A percentile compares a stretch with the other conserved stretches of the same genome.
phyloP scores from a whole-genome alignment of 768 basidiomycete species.

The Porphyrellus cyaneotinctus region DNA sequence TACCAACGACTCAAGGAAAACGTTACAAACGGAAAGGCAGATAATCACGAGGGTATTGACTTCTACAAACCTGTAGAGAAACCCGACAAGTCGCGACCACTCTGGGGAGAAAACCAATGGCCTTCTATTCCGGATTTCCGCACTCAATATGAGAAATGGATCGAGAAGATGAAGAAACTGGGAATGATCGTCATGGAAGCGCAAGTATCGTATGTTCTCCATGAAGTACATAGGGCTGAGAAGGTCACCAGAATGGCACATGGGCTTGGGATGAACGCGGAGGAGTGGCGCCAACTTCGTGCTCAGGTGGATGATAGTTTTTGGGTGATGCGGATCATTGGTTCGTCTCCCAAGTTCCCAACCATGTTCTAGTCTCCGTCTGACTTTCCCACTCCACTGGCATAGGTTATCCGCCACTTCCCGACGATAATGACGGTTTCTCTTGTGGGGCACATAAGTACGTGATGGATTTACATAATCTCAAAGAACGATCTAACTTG shows the following conservation, averaged over 20 bases:
- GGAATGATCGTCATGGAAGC: slow-evolving; percentile 85
- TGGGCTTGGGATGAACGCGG: slow-evolving; percentile 67
- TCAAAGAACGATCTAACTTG: slow-evolving; percentile 3
- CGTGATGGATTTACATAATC: slow-evolving; percentile 1
- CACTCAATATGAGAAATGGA: slow-evolving; percentile 67
- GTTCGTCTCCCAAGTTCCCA: slow-evolving; percentile 31
- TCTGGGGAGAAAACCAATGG: slow-evolving; percentile 91
- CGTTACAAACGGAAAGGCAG: slow-evolving; percentile 78
- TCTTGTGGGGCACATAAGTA: slow-evolving; percentile 92
- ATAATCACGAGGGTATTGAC: slow-evolving; percentile 84
- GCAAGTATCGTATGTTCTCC: slow-evolving; percentile 40
- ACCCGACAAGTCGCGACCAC: slow-evolving; percentile 63
- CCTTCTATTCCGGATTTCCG: slow-evolving; percentile 56
- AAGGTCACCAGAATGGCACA: slow-evolving; percentile 60
- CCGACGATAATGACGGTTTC: slow-evolving; percentile 72
- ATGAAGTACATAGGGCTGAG: background rate
- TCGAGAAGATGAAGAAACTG: slow-evolving; percentile 79
- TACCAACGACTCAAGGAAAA: slow-evolving; percentile 81
- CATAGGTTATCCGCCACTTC: slow-evolving; percentile 85
- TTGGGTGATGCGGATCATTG: slow-evolving; percentile 86
- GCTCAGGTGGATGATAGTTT: slow-evolving; percentile 77
- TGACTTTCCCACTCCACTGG: background rate
- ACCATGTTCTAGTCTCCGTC: background rate
- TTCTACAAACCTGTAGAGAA: slow-evolving; percentile 70
- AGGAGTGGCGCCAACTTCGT: slow-evolving; percentile 70